Percentiles rank a stretch among this genome's conserved stretches.
Conservation (phyloP, 768 basidiomycete genomes). For the Pleurotus pulmonarius region DNA sequence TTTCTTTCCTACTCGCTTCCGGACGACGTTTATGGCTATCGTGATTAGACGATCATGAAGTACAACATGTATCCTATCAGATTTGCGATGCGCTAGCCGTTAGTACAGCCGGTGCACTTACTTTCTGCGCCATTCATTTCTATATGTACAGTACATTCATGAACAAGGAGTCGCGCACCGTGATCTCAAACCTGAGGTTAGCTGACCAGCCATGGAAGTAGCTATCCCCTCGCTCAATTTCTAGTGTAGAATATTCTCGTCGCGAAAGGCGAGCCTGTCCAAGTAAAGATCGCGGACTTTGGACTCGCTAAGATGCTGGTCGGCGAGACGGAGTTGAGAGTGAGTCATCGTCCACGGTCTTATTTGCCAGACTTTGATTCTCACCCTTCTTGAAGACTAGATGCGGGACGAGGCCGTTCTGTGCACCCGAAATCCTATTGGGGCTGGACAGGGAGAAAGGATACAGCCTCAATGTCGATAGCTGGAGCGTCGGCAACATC, state of each 20-base stretch:
- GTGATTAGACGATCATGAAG: constrained; percentile 44
- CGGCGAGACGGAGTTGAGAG: constrained; percentile 70
- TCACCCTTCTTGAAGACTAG: constrained; percentile 56
- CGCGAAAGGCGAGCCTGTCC: constrained; percentile 61
- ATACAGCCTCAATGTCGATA: constrained; percentile 88
- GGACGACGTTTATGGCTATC: neutral
- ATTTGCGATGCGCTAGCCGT: constrained; percentile 79
- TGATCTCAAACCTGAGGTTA: constrained; percentile 86
- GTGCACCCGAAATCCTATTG: constrained; percentile 87
- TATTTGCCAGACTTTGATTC: neutral
- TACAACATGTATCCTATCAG: constrained; percentile 73
- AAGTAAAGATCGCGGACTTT: constrained; percentile 92
- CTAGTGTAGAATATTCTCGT: constrained; percentile 72
- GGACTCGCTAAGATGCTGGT: constrained; percentile 90
- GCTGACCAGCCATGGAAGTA: constrained; percentile 11
- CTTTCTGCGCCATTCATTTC: neutral
- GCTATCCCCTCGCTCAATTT: neutral
- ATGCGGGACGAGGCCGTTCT: constrained; percentile 94
- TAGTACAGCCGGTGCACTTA: constrained; percentile 19
- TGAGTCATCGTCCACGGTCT: constrained; percentile 27
- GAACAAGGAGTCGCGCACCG: constrained; percentile 84
- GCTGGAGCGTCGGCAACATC: constrained; percentile 96
- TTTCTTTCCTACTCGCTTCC: neutral
- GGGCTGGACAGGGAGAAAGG: constrained; percentile 55
- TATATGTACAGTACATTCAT: constrained; percentile 54